Evolutionary conservation across 352 stramenopile species (phyloP), one percentile per base, ranked within the genome.

Genomic region (Pythium myriotylum): DNA sequence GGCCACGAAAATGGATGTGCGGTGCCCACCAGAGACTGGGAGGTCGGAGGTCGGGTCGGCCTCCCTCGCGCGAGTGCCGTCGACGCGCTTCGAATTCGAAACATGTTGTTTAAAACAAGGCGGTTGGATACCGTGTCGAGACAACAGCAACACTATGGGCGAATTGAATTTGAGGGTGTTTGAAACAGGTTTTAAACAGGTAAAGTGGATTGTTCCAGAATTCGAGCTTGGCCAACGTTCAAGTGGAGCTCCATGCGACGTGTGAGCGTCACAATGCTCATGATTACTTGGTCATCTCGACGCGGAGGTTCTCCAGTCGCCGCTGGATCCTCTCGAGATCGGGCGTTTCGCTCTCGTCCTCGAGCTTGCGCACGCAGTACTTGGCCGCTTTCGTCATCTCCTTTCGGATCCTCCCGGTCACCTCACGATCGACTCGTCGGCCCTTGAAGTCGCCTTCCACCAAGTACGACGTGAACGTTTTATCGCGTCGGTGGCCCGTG

Each of bases 171-270:
- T n/a, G n/a, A n/a, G n/a, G n/a, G n/a, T 4, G 20, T 47, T 47
- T 4, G 16, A 47, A 19, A 24, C 17, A 26, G 52, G 55, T 55
- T 63, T 54, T 6, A 35, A 55, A 63, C 55, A 35, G 29, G 29
- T 50, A n/a, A 42, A 45, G 32, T 68, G 37, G 60, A 68, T 68
- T 62, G 47, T 68, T 68, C 60, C 60, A 68, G 60, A 68, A 68
- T 54, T 27, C 53, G 51, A 47, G 14, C 50, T 51, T 50, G 39
- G 46, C 56, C 57, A 14, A 35, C 29, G 29, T 35, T 56, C 45
- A 52, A 65, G 22, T 53, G 52, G 54, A 3, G 22, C 16, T 39
- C 13, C 20, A 19, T 58, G 51, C 27, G 35, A 52, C 53, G 33
- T 60, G 53, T 17, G 37, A 17, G 17, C 7, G n/a, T 6, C 13